A percentile compares a stretch with the other conserved stretches of the same genome.
Evolutionary conservation across 306 rosid species (phyloP).

Genomic region (Alnus glutinosa): DNA sequence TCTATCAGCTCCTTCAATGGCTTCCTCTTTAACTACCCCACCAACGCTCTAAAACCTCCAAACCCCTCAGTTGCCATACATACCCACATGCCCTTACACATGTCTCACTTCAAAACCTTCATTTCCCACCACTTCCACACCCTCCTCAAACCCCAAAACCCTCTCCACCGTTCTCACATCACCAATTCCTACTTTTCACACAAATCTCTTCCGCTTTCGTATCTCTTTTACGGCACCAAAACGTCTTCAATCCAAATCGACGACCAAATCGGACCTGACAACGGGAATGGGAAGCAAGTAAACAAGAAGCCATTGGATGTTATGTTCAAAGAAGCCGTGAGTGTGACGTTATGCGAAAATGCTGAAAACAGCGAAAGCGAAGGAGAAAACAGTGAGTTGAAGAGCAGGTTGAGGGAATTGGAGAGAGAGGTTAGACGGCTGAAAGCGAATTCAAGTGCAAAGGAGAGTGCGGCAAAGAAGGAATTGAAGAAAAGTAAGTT

Average conservation of each 20-base stretch:
- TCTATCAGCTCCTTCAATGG: background rate
- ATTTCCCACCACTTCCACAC: conserved; percentile 29
- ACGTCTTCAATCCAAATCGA: conserved; percentile 25
- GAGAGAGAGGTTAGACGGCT: conserved; percentile 35
- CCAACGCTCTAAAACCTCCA: background rate
- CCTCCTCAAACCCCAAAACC: conserved; percentile 29
- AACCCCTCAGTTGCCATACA: background rate
- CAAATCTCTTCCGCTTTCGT: conserved; percentile 19
- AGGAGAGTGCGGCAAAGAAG: conserved; percentile 9
- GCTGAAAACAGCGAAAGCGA: conserved; percentile 12
- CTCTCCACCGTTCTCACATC: background rate
- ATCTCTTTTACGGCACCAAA: conserved; percentile 29
- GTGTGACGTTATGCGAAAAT: conserved; percentile 26
- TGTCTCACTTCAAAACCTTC: conserved; percentile 41
- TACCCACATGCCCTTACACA: background rate
- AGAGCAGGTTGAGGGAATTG: conserved; percentile 33
- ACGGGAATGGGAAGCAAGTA: background rate
- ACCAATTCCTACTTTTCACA: conserved; percentile 1
- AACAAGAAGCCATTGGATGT: conserved; percentile 38
- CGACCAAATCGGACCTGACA: conserved; percentile 12
- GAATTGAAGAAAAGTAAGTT: conserved; percentile 19
- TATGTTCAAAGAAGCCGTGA: conserved; percentile 47
- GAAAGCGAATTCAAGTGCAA: conserved; percentile 13
- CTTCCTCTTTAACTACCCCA: background rate
- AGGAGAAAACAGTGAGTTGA: conserved; percentile 23